These are phyloP conservation scores for Mycena alexandri DNA, from an alignment of 768 basidiomycete genomes.

Conservation along the genomic window DNA sequence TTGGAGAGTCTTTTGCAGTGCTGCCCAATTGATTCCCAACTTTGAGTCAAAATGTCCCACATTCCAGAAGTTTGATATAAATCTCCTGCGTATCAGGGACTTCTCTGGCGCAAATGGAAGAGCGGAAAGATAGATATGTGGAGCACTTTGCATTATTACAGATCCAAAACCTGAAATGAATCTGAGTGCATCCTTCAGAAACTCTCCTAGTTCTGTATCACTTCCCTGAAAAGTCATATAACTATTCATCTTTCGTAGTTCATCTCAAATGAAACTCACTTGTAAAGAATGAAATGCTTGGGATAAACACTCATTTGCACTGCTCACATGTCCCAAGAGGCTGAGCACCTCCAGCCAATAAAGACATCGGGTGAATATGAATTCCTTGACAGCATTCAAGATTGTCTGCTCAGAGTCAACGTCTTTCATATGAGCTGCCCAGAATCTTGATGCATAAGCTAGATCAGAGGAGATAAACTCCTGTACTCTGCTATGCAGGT, in stretches of 20 bases:
- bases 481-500: not conserved
- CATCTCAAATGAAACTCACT: not conserved
- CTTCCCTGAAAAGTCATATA: too few species aligned
- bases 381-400: not conserved
- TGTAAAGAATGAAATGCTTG: too few species aligned
- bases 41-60: not conserved
- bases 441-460: not conserved
- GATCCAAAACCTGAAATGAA: not conserved
- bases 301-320: too few species aligned
- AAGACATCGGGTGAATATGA: not conserved
- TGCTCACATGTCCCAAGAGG: not conserved
- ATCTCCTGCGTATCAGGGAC: not conserved
- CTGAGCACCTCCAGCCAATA: conserved; percentile 4
- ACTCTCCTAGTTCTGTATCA: not conserved
- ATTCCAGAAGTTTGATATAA: not conserved
- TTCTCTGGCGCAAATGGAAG: not conserved
- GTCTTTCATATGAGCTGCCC: not conserved
- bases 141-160: conserved; percentile 3
- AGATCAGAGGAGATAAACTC: not conserved
- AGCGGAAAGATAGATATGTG: conserved; percentile 2
- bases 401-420: not conserved
- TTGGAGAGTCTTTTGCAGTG: not conserved
- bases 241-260: too few species aligned
- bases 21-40: not conserved
- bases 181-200: not conserved